Evolutionary conservation across 2,329 filamentous ascomycete species (phyloP), one percentile per base, ranked within the genome.

Genomic region (Elsinoe ampelina): DNA sequence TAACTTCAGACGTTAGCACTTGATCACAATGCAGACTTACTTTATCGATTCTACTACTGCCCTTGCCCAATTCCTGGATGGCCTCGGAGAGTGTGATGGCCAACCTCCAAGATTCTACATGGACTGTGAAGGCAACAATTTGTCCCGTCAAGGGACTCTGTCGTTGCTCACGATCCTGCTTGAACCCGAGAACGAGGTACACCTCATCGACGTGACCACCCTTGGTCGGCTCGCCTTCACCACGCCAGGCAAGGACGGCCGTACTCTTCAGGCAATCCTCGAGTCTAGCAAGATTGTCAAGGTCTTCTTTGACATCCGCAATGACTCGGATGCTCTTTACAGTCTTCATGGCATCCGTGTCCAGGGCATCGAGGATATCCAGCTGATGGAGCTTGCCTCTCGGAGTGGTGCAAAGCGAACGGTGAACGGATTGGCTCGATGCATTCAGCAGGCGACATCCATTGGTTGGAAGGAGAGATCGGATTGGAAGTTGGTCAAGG

Each of bases 271-370:
- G 59, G 43, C 48, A 0, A 71, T 82, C 8, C 64, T 82, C 1
- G 75, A 82, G 64, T 72, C 69, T 0, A 5, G 59, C 0, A 7
- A 47, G 0, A 73, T 77, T 13, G 65, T 68, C 0, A 83, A 83
- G 60, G 75, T 77, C 30, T 73, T 83, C 58, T 83, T 82, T 61
- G 80, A 84, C 58, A 70, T 84, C 13, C 77, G 80, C 2, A 79
- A 78, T 60, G 79, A 82, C 61, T 79, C 80, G 0, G 77, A 83
- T 61, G 79, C 80, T 0, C 65, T 84, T 0, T 80, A 71, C 62
- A 63, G 42, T 43, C 75, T 73, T 34, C 81, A 68, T 59, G 39
- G 63, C 0, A 69, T 84, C 59, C 20, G 57, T 0, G 61, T 83
- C 0, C 58, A 61, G 0, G 74, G 77, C 0, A 63, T 82, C 8